Base-by-base conservation (phyloP, 1,139 yeast genomes). In the Yamadazyma pseudoaaseri region DNA sequence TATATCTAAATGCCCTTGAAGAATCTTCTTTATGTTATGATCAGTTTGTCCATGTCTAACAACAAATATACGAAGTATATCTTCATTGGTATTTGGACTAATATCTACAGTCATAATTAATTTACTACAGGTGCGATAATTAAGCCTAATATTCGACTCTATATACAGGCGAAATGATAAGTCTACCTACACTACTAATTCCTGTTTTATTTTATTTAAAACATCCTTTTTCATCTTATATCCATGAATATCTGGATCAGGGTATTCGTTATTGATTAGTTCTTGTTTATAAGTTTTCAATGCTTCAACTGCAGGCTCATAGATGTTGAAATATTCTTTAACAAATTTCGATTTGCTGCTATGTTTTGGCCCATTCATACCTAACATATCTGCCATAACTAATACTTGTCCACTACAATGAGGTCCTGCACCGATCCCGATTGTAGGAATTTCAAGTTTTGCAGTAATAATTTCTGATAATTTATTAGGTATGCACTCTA, bases 351-450 rank as follows among this genome's bases (percentile, higher is more conserved):
- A 89, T 32, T 42, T 46, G 27, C 51, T 56, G 1, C 54, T 39
- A 29, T 67, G 73, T 1, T 63, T 62, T 15, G 80, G 79, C 32
- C 76, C 73, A 16, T 69, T 71, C 84, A 81, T 76, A 1, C 96
- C 96, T 27, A 92, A 64, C 63, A 86, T 54, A 54, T 92, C 98
- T 2, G 89, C 76, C 54, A 85, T 80, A 1, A 92, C 98, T 31
- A 92, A 69, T 1, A 92, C 96, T 56, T 92, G 97, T 0, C 96
- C 97, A 22, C 87, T 79, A 11, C 92, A 82, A 9, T 61, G 62
- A 13, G 81, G 79, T 0, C 98, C 97, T 0, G 97, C 97, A 5
- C 98, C 98, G 34, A 92, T 92, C 5, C 98, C 97, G 43, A 92
- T 89, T 1, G 95, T 86, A 0, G 98, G 97, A 1, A 90, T 66